These are phyloP conservation scores for Hura crepitans DNA, from an alignment of 441 rosid genomes.

Conservation along the genomic window DNA sequence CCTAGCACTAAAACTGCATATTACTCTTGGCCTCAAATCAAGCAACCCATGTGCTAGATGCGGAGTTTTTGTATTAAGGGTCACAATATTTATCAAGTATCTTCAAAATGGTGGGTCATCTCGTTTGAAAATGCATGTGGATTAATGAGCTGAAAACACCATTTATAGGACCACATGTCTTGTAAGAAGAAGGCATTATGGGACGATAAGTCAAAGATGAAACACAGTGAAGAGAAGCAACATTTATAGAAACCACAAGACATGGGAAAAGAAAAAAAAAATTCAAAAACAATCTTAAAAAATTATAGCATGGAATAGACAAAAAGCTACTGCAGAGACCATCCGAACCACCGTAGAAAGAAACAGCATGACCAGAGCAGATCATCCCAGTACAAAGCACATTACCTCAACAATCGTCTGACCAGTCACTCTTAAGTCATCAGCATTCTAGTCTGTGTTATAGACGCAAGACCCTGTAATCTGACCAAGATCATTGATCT, in stretches of 20 bases:
- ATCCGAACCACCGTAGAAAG: background rate
- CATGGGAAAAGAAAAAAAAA: background rate
- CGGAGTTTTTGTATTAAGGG: slow-evolving; percentile 6
- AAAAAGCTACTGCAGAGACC: background rate
- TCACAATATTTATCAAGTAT: slow-evolving; percentile 19
- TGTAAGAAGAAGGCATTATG: too few relatives aligned
- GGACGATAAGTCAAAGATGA: too few relatives aligned
- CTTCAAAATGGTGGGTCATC: slow-evolving; percentile 23
- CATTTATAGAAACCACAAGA: background rate
- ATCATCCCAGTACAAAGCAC: background rate
- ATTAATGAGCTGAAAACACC: slow-evolving; percentile 2
- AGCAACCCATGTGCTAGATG: slow-evolving; percentile 30
- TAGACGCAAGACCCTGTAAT: background rate
- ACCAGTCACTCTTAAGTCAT: background rate
- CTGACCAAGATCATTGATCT: background rate
- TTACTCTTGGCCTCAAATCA: too few relatives aligned
- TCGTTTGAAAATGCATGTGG: background rate
- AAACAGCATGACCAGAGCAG: background rate
- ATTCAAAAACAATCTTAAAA: too few relatives aligned
- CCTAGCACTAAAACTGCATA: background rate
- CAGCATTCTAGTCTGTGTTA: background rate
- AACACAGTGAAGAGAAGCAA: background rate
- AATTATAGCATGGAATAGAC: background rate
- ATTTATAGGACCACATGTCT: slow-evolving; percentile 12
- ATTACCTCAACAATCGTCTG: background rate